A percentile compares a stretch with the other conserved stretches of the same genome.
These are phyloP conservation scores for Citrus hindsii DNA, from an alignment of 345 rosid genomes.

Conservation along the genomic window DNA sequence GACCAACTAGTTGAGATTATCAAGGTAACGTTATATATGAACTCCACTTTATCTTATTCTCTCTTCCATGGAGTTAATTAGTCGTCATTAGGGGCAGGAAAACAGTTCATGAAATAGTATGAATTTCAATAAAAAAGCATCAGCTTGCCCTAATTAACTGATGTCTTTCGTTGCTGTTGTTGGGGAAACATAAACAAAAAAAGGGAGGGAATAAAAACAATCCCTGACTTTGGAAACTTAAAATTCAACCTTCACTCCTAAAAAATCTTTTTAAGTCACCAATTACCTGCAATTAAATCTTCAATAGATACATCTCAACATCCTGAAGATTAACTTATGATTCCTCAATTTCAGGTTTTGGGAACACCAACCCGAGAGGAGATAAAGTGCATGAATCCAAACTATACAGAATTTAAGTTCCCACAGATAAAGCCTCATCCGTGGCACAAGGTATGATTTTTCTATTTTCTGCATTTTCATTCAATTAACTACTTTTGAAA, in stretches of 20 bases:
- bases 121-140: not conserved
- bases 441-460: constrained; percentile 78
- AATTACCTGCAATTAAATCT: not conserved
- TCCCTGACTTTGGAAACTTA: not conserved
- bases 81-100: not conserved
- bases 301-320: constrained; percentile 6
- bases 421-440: constrained; percentile 98
- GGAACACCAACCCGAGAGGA: constrained; percentile 98
- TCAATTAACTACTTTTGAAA: not conserved
- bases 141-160: not conserved
- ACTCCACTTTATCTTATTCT: not conserved
- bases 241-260: not conserved
- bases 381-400: constrained; percentile 98
- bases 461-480: not conserved
- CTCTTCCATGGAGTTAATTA: not conserved
- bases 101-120: not conserved
- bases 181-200: not conserved
- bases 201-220: not conserved
- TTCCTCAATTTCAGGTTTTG: constrained; percentile 51
- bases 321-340: constrained; percentile 8
- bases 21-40: constrained; percentile 64
- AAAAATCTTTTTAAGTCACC: not conserved
- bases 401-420: constrained; percentile 87
- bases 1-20: constrained; percentile 97
- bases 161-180: not conserved